A percentile compares a stretch with the other conserved stretches of the same genome.
Conservation (phyloP, 1,139 yeast species). For the Barnettozyma hawaiiensis region DNA sequence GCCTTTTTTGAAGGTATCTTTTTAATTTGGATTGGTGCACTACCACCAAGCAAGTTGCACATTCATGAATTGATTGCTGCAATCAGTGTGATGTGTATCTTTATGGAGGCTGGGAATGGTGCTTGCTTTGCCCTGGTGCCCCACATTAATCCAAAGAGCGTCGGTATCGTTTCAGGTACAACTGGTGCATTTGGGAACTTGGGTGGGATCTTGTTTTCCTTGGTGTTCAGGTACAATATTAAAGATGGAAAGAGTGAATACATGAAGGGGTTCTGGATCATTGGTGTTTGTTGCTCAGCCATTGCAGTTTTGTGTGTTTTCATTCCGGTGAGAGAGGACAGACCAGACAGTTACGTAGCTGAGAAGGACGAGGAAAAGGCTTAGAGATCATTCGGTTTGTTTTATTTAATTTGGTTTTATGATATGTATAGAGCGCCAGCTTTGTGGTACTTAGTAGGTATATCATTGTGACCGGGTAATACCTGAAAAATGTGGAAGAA, state of each 20-base stretch:
- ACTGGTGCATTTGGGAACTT: conserved; percentile 32
- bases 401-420: not conserved
- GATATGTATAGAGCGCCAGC: too few relatives aligned
- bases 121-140: conserved; percentile 33
- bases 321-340: conserved; percentile 25
- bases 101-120: conserved; percentile 34
- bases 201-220: conserved; percentile 31
- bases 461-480: too few relatives aligned
- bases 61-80: conserved; percentile 28
- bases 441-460: too few relatives aligned
- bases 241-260: conserved; percentile 24
- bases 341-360: conserved; percentile 5
- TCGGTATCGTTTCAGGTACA: conserved; percentile 32
- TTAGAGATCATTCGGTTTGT: not conserved
- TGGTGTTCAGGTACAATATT: conserved; percentile 29
- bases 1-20: conserved; percentile 31
- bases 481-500: too few relatives aligned
- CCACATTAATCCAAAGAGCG: conserved; percentile 29
- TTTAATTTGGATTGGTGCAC: conserved; percentile 30
- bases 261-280: conserved; percentile 27
- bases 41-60: conserved; percentile 17
- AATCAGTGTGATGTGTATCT: conserved; percentile 27
- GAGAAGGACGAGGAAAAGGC: not conserved
- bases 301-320: conserved; percentile 21
- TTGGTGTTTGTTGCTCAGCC: conserved; percentile 27